Evolutionary conservation across 2,329 filamentous ascomycete species (phyloP).

Genomic region (Penicillium sp.): DNA sequence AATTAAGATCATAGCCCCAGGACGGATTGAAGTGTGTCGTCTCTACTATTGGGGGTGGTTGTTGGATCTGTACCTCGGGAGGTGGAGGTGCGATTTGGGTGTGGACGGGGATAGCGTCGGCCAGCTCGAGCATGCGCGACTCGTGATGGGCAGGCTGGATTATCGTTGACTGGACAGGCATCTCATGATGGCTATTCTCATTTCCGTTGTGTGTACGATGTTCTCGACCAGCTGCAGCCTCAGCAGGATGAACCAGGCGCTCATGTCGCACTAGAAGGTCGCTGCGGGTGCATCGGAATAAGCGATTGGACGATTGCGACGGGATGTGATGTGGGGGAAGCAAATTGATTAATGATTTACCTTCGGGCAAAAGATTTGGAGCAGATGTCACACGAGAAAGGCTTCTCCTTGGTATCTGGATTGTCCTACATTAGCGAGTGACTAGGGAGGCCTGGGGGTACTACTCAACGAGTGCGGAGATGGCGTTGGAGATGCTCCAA

Average conservation of each 20-base stretch:
- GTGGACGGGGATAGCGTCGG: slow-evolving; percentile 45
- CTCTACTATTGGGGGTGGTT: slow-evolving; percentile 42
- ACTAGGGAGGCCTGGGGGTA: slow-evolving; percentile 23
- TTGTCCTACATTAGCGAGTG: slow-evolving; percentile 25
- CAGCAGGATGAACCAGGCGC: slow-evolving; percentile 48
- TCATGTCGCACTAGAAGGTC: slow-evolving; percentile 52
- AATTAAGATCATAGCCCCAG: slow-evolving; percentile 52
- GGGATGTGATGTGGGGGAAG: background rate
- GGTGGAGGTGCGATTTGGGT: slow-evolving; percentile 34
- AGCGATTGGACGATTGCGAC: slow-evolving; percentile 20
- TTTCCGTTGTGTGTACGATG: slow-evolving; percentile 32
- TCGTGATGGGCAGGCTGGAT: slow-evolving; percentile 41
- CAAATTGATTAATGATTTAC: slow-evolving; percentile 22
- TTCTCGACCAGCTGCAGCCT: slow-evolving; percentile 42
- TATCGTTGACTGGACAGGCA: slow-evolving; percentile 37
- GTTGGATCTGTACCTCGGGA: slow-evolving; percentile 41
- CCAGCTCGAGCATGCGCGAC: slow-evolving; percentile 47
- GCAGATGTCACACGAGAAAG: slow-evolving; percentile 51
- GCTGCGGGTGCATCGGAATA: slow-evolving; percentile 30
- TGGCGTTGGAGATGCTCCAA: slow-evolving; percentile 53
- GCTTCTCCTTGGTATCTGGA: slow-evolving; percentile 51
- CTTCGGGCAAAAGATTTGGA: slow-evolving; percentile 51
- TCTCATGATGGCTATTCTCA: slow-evolving; percentile 31
- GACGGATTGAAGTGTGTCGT: slow-evolving; percentile 50
- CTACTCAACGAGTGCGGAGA: slow-evolving; percentile 51